phyloP scores from a whole-genome alignment of 306 rosid species.

The Myrica gale region DNA sequence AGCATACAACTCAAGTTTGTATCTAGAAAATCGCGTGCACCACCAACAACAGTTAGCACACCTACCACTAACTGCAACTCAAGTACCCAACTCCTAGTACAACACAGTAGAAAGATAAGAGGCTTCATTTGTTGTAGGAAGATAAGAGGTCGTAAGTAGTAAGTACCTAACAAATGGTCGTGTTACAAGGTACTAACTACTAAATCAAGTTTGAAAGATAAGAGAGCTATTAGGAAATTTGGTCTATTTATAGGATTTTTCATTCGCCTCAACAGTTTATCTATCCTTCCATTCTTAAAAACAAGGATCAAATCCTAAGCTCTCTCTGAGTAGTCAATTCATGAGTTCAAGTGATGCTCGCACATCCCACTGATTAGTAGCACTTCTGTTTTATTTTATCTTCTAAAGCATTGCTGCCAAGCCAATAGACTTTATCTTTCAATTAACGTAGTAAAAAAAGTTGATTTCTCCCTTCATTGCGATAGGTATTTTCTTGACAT shows the following conservation, averaged over 20 bases:
- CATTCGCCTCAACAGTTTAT: no score
- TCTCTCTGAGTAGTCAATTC: not conserved
- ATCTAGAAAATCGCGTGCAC: conserved; percentile 10
- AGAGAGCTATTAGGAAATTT: no score
- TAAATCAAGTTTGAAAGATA: no score
- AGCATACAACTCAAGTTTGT: conserved; percentile 15
- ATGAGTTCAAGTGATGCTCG: not conserved
- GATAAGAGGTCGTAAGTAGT: not conserved
- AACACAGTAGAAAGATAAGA: not conserved
- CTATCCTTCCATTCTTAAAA: no score
- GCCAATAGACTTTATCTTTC: not conserved
- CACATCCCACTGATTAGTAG: no score
- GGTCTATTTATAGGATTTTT: no score
- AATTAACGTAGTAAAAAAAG: not conserved
- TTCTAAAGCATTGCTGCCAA: not conserved
- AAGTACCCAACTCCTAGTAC: conserved; percentile 5
- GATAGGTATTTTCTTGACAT: not conserved
- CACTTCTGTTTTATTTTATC: not conserved
- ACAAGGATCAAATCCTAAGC: not conserved
- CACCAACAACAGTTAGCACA: not conserved
- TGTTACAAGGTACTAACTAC: no score
- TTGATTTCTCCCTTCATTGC: not conserved
- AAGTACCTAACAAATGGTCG: no score
- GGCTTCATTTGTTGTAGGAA: not conserved
- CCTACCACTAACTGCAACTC: not conserved